These are phyloP conservation scores for Diaporthe australafricana DNA, from an alignment of 2,329 filamentous ascomycete species.

Conservation along the genomic window DNA sequence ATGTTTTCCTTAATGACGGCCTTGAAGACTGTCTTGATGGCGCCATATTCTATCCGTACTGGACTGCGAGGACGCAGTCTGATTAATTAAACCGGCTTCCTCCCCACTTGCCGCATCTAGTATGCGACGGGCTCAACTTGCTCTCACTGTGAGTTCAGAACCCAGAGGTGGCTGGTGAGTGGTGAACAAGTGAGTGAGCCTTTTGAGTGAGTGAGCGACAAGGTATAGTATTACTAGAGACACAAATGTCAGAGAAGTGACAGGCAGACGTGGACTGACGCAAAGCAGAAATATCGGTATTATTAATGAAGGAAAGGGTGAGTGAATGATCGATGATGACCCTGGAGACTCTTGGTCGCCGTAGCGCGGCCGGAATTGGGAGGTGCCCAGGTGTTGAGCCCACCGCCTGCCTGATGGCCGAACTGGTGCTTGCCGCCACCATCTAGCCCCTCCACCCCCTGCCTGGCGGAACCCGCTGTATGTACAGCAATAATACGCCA, in stretches of 20 bases:
- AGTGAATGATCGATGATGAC: conserved; percentile 23
- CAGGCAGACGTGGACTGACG: conserved; percentile 17
- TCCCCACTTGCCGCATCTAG: conserved; percentile 6
- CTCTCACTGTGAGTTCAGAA: not conserved
- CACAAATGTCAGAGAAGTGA: conserved; percentile 10
- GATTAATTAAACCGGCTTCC: not conserved
- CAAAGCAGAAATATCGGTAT: conserved; percentile 20
- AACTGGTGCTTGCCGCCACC: not conserved
- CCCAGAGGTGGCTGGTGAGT: not conserved
- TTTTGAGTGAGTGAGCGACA: not conserved
- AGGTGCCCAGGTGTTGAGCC: conserved; percentile 23
- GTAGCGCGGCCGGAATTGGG: conserved; percentile 27
- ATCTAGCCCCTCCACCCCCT: not conserved
- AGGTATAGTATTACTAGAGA: not conserved
- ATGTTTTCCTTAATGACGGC: conserved; percentile 26
- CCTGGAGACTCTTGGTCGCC: not conserved
- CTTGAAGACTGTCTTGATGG: conserved; percentile 21
- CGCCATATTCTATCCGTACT: not conserved
- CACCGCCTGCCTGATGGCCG: conserved; percentile 14
- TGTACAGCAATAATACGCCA: not conserved
- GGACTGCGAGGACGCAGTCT: conserved; percentile 9
- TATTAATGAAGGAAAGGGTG: conserved; percentile 26
- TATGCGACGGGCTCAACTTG: not conserved
- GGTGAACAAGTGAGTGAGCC: not conserved
- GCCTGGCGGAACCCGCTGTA: not conserved